Conservation (phyloP, 1,284 basidiomycete species). For the Ustilago tritici region DNA sequence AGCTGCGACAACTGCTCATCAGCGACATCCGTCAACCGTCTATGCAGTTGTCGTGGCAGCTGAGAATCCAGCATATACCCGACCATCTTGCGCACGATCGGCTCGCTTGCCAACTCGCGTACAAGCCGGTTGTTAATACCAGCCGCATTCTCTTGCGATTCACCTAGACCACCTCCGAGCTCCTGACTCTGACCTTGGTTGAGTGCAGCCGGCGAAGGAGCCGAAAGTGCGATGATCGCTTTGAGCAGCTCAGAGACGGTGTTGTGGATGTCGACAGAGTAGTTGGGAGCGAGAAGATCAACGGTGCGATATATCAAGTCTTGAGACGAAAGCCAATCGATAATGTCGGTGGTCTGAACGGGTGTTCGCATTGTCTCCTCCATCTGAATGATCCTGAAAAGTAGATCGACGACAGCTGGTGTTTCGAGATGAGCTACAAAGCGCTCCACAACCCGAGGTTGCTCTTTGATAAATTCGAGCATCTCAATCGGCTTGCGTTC, state of each 20-base stretch:
- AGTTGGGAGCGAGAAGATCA: constrained; percentile 82
- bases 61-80: constrained; percentile 82
- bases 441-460: constrained; percentile 85
- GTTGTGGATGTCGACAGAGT: constrained; percentile 83
- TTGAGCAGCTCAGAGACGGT: constrained; percentile 93
- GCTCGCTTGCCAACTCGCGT: constrained; percentile 84
- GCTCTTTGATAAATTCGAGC: constrained; percentile 87
- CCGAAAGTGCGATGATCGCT: constrained; percentile 92
- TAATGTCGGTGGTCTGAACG: constrained; percentile 78
- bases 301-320: constrained; percentile 85
- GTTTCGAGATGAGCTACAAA: constrained; percentile 88
- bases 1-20: constrained; percentile 55
- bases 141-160: constrained; percentile 46
- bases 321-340: constrained; percentile 90
- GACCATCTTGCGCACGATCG: constrained; percentile 80
- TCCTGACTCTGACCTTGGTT: constrained; percentile 69
- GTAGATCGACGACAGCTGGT: constrained; percentile 89
- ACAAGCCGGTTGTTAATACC: constrained; percentile 80
- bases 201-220: constrained; percentile 80
- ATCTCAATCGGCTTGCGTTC: constrained; percentile 92
- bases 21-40: constrained; percentile 49
- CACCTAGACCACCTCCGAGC: constrained; percentile 44
- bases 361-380: constrained; percentile 81
- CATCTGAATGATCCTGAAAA: constrained; percentile 90
- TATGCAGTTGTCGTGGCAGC: constrained; percentile 42